Base-by-base conservation (phyloP, 2,329 filamentous ascomycete species). In the Diaporthe longicolla region DNA sequence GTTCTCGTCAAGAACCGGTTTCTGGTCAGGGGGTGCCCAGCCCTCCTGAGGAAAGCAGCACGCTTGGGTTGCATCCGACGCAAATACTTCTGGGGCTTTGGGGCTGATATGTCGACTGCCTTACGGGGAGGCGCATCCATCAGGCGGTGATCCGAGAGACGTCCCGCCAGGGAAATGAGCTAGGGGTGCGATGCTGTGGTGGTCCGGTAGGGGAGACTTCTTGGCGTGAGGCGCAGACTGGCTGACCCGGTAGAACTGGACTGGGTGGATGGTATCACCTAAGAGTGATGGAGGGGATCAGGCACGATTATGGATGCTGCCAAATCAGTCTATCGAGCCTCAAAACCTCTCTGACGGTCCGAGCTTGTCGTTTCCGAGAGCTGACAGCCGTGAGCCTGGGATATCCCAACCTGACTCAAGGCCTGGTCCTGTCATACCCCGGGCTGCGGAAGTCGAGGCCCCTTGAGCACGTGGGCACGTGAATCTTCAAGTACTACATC, bases 191-290 rank as follows among this genome's bases (percentile, higher is more conserved):
- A 68, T 29, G 63, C 63, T 68, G 61, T 13, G 45, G 43, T 66
- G 45, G 52, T 66, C 45, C 29, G 48, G 45, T 65, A 68, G 48
- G 63, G 45, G 63, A 68, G 21, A 21, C 48, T n/a, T 54, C 63
- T 68, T 68, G 63, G 63, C 63, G n/a, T 54, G 63, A 54, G 63
- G 63, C 63, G 63, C 63, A 68, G 63, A 26, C 48, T 68, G 48
- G 48, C 11, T 40, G 63, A 17, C n/a, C 29, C 48, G 45, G 63
- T 37, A 24, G 63, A 24, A 15, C 15, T 40, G 48, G 8, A 54
- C 48, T 54, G 48, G 63, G 59, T 35, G 17, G 59, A 26, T 54
- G 63, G 45, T 54, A 24, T 68, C 63, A 54, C 48, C 63, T 54
- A 48, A 45, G 45, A n/a, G 19, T 54, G 48, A 48, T 68, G 63